Percentiles rank a stretch among this genome's conserved stretches.
phyloP scores from a whole-genome alignment of 202 grass and related monocot genomes.

The Brachypodium distachyon region DNA sequence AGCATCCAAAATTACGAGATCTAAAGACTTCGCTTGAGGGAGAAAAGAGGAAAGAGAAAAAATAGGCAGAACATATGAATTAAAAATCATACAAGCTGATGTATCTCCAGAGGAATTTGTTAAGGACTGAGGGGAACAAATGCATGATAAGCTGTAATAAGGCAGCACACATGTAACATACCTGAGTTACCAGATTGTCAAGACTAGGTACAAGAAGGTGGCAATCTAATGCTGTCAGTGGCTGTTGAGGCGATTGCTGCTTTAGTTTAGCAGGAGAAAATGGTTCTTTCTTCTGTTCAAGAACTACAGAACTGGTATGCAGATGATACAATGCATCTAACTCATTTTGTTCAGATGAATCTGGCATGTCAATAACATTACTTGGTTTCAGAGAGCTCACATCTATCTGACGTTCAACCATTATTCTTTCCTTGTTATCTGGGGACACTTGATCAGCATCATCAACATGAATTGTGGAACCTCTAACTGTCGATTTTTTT shows the following conservation, averaged over 20 bases:
- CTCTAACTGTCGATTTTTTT: conserved; percentile 25
- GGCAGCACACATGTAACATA: conserved; percentile 13
- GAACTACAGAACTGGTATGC: conserved; percentile 22
- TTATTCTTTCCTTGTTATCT: conserved; percentile 31
- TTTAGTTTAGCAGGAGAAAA: conserved; percentile 15
- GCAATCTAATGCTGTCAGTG: conserved; percentile 13
- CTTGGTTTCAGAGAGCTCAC: conserved; percentile 63
- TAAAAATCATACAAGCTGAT: not conserved
- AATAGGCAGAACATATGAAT: not conserved
- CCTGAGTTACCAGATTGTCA: conserved; percentile 25
- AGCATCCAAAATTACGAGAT: not conserved
- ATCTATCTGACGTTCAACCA: conserved; percentile 65
- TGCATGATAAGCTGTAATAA: not conserved
- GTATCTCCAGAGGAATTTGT: not conserved
- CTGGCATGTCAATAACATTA: not conserved
- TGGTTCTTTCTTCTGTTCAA: not conserved
- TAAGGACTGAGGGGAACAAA: not conserved
- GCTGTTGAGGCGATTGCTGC: conserved; percentile 22
- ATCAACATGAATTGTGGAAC: conserved; percentile 14
- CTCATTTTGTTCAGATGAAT: conserved; percentile 32
- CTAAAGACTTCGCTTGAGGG: not conserved
- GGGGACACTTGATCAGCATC: conserved; percentile 15
- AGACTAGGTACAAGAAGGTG: not conserved
- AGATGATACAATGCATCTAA: not conserved
- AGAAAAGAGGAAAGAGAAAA: not conserved